A percentile compares a stretch with the other conserved stretches of the same genome.
phyloP scores from a whole-genome alignment of 345 rosid species.

The Clarkia xantiana region DNA sequence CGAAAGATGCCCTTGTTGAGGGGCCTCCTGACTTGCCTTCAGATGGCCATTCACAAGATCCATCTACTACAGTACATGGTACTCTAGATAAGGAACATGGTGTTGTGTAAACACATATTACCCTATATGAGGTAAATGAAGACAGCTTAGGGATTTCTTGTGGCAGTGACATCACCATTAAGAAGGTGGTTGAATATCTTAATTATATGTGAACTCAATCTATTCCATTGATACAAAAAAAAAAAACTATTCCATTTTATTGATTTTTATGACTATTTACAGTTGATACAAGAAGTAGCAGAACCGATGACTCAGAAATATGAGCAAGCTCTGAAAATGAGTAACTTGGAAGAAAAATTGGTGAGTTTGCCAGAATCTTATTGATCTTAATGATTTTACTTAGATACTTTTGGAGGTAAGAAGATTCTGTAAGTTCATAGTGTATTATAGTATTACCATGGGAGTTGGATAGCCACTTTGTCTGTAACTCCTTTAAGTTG shows the following conservation, averaged over 20 bases:
- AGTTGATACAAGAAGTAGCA: constrained; percentile 42
- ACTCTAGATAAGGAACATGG: background rate
- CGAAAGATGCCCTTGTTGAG: too few relatives aligned
- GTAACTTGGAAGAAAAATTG: constrained; percentile 57
- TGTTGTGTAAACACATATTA: constrained; percentile 10
- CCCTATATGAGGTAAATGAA: constrained; percentile 15
- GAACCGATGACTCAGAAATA: constrained; percentile 36
- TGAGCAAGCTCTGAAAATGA: constrained; percentile 36
- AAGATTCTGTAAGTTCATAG: too few relatives aligned
- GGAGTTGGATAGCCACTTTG: too few relatives aligned
- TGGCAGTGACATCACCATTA: constrained; percentile 15
- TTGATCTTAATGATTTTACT: too few relatives aligned
- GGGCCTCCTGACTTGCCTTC: too few relatives aligned
- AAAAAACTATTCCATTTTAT: background rate
- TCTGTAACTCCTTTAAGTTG: too few relatives aligned
- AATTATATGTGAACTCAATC: constrained; percentile 3
- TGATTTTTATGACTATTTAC: constrained; percentile 9
- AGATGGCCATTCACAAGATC: too few relatives aligned
- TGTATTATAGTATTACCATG: background rate
- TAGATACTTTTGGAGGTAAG: too few relatives aligned
- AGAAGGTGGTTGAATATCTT: constrained; percentile 29
- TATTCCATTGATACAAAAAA: background rate
- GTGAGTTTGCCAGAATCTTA: constrained; percentile 12
- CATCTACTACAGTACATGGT: too few relatives aligned
- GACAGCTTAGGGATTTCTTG: constrained; percentile 19